phyloP scores from a whole-genome alignment of 2,329 filamentous ascomycete genomes.

The Alternaria sp. region DNA sequence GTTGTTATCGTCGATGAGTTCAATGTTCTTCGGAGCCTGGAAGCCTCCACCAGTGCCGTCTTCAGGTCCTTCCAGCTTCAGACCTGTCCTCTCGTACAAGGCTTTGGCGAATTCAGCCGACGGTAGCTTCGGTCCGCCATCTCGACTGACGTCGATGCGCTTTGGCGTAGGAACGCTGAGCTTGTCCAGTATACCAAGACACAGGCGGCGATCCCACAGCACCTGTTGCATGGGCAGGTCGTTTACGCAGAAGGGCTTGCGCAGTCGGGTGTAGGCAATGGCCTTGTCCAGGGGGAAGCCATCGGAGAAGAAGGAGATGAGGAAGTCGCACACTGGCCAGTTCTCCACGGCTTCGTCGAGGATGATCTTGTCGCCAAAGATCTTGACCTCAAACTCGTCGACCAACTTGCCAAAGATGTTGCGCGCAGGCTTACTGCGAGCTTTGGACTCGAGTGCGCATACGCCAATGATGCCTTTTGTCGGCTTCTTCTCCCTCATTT shows the following conservation, averaged over 20 bases:
- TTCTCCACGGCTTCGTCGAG: conserved; percentile 96
- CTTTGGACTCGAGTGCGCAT: conserved; percentile 94
- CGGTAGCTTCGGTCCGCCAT: conserved; percentile 83
- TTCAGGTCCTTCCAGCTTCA: conserved; percentile 74
- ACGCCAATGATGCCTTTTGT: conserved; percentile 80
- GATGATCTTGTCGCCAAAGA: conserved; percentile 99
- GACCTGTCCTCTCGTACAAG: conserved; percentile 80
- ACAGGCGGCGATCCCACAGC: conserved; percentile 92
- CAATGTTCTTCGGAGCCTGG: conserved; percentile 70
- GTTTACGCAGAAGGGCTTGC: conserved; percentile 97
- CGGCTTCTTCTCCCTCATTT: conserved; percentile 62
- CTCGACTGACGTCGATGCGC: conserved; percentile 88
- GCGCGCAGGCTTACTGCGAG: conserved; percentile 93
- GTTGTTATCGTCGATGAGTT: conserved; percentile 89
- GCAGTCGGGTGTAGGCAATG: conserved; percentile 90
- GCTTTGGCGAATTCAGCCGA: conserved; percentile 82
- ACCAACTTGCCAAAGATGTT: conserved; percentile 95
- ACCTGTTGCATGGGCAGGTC: conserved; percentile 97
- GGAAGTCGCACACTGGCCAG: conserved; percentile 94
- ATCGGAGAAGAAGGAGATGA: conserved; percentile 98
- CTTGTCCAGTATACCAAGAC: conserved; percentile 84
- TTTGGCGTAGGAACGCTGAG: conserved; percentile 89
- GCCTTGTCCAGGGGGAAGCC: conserved; percentile 97
- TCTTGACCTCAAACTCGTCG: conserved; percentile 93
- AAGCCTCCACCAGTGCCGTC: conserved; percentile 70